These are phyloP conservation scores for Zygosaccharomyces bisporus DNA, from an alignment of 805 yeast genomes.

Conservation along the genomic window DNA sequence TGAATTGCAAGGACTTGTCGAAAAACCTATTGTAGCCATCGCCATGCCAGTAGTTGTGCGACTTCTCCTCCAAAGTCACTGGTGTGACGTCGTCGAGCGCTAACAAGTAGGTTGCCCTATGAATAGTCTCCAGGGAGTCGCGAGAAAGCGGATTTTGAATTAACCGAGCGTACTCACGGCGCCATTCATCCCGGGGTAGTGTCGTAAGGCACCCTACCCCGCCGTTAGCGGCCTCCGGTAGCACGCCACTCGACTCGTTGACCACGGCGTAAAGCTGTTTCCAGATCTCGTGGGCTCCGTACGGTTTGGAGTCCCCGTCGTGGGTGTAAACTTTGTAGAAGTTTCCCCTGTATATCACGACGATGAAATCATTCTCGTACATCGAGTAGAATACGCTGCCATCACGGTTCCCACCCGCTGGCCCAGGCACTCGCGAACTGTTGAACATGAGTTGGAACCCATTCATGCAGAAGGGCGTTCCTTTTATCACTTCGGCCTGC, in stretches of 20 bases:
- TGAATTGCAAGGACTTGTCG: constrained; percentile 87
- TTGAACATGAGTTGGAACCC: constrained; percentile 89
- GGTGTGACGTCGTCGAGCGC: constrained; percentile 75
- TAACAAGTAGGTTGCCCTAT: constrained; percentile 73
- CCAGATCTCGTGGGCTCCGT: constrained; percentile 49
- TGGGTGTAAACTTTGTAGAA: constrained; percentile 75
- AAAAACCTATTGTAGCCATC: constrained; percentile 84
- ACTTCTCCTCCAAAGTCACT: constrained; percentile 73
- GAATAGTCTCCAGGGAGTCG: constrained; percentile 60
- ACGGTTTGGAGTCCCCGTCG: constrained; percentile 35
- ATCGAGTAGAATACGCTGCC: constrained; percentile 49
- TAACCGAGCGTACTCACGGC: constrained; percentile 54
- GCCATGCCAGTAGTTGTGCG: constrained; percentile 92
- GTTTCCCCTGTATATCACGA: constrained; percentile 70
- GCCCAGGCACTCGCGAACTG: constrained; percentile 72
- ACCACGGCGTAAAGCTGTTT: constrained; percentile 57
- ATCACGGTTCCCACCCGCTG: constrained; percentile 48
- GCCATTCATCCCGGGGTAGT: constrained; percentile 82
- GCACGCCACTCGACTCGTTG: constrained; percentile 30
- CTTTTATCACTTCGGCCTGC: constrained; percentile 74
- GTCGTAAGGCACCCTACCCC: constrained; percentile 80
- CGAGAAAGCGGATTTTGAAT: constrained; percentile 56
- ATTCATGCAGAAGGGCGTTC: constrained; percentile 90
- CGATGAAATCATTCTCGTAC: constrained; percentile 57
- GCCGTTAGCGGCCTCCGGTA: constrained; percentile 23